phyloP scores from a whole-genome alignment of 2,329 filamentous ascomycete genomes.

The Diplocarpon rosae region DNA sequence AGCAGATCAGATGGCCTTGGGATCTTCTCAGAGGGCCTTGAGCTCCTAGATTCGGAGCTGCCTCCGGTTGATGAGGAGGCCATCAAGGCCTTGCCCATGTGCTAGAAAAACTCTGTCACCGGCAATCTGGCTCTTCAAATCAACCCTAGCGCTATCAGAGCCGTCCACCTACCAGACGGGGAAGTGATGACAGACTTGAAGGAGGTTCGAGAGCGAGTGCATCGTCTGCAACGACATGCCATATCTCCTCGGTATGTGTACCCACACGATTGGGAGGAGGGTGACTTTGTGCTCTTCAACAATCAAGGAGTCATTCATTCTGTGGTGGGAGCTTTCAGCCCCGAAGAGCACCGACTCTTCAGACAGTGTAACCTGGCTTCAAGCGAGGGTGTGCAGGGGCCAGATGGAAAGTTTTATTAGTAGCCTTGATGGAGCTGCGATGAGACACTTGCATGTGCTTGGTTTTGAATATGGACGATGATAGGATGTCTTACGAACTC shows the following conservation, averaged over 20 bases:
- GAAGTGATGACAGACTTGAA: constrained; percentile 57
- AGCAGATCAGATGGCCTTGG: constrained; percentile 60
- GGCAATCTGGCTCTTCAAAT: constrained; percentile 60
- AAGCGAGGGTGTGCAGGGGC: constrained; percentile 33
- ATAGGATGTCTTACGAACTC: constrained; percentile 24
- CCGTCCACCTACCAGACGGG: constrained; percentile 56
- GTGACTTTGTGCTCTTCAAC: constrained; percentile 68
- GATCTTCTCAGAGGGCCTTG: constrained; percentile 54
- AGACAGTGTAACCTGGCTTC: constrained; percentile 72
- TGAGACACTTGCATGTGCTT: constrained; percentile 5
- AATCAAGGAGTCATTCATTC: constrained; percentile 66
- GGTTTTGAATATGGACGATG: neutral
- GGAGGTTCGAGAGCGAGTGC: constrained; percentile 57
- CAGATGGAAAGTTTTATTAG: constrained; percentile 26
- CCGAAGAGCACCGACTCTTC: constrained; percentile 65
- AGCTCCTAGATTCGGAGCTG: constrained; percentile 47
- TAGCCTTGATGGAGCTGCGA: neutral
- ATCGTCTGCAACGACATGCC: constrained; percentile 59
- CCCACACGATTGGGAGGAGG: constrained; percentile 66
- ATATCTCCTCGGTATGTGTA: constrained; percentile 61
- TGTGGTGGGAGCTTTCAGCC: constrained; percentile 63
- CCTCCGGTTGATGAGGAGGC: constrained; percentile 54
- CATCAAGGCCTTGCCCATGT: constrained; percentile 64
- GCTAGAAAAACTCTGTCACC: constrained; percentile 66
- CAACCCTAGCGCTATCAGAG: constrained; percentile 60